These are phyloP conservation scores for Urochloa ruziziensis DNA, from an alignment of 176 grass and related monocot species.

Conservation along the genomic window DNA sequence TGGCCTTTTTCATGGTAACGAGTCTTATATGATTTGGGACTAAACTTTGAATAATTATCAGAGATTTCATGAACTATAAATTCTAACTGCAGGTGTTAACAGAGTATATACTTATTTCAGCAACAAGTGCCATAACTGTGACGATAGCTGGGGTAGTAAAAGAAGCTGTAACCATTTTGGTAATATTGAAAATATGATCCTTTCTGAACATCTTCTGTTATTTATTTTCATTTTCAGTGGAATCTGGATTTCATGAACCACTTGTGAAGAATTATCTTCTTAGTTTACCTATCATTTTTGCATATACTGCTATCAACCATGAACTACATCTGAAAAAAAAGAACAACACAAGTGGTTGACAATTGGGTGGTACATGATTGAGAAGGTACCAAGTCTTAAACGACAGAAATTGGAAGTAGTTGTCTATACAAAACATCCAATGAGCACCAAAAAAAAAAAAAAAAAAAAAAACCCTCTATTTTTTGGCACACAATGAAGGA, in stretches of 20 bases:
- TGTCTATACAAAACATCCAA: conserved; percentile 4
- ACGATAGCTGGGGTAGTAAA: conserved; percentile 98
- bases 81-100: conserved; percentile 88
- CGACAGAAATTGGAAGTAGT: neutral
- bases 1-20: conserved; percentile 99
- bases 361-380: conserved; percentile 10
- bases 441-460: no score
- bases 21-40: conserved; percentile 5
- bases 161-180: conserved; percentile 99
- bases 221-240: conserved; percentile 5
- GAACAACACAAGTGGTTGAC: neutral
- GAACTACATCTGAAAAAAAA: conserved; percentile 21
- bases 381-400: neutral
- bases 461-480: neutral
- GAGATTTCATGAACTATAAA: conserved; percentile 19
- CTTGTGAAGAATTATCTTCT: neutral
- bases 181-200: conserved; percentile 34
- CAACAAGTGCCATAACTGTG: conserved; percentile 97
- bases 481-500: neutral
- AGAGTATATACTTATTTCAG: conserved; percentile 99
- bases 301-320: conserved; percentile 13
- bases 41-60: conserved; percentile 9
- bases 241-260: conserved; percentile 7
- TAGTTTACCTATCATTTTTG: conserved; percentile 11
- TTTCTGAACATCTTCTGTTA: neutral